These are phyloP conservation scores for Moricandia arvensis DNA, from an alignment of 345 rosid species.

Conservation along the genomic window DNA sequence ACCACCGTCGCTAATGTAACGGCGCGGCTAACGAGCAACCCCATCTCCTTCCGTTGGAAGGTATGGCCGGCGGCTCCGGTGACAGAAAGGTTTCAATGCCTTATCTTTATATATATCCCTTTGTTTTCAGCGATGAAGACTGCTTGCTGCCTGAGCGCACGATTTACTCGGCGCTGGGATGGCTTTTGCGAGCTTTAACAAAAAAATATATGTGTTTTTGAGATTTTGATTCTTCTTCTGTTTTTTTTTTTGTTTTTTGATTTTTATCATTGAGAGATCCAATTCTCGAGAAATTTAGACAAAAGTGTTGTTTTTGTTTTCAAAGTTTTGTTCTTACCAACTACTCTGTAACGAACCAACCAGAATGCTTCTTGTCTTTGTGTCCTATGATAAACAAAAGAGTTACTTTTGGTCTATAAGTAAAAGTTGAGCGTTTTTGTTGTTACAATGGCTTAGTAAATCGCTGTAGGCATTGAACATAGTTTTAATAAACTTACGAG, in stretches of 20 bases:
- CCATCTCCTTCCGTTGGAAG: constrained; percentile 19
- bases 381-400: neutral
- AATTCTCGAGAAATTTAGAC: neutral
- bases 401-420: neutral
- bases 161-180: constrained; percentile 50
- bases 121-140: constrained; percentile 67
- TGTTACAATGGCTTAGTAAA: neutral
- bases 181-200: constrained; percentile 61
- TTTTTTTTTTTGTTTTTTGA: neutral
- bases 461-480: neutral
- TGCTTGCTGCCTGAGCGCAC: constrained; percentile 70
- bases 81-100: constrained; percentile 23
- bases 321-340: neutral
- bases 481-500: neutral
- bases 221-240: neutral
- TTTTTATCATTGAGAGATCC: neutral
- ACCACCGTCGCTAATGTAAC: neutral
- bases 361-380: neutral
- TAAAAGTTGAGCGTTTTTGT: neutral
- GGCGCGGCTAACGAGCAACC: constrained; percentile 26
- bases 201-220: neutral
- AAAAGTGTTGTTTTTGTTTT: neutral
- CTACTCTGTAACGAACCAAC: neutral
- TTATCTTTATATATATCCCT: neutral
- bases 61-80: constrained; percentile 52